Base-by-base conservation (phyloP, 2,329 filamentous ascomycete species). In the Penicillium sp. region DNA sequence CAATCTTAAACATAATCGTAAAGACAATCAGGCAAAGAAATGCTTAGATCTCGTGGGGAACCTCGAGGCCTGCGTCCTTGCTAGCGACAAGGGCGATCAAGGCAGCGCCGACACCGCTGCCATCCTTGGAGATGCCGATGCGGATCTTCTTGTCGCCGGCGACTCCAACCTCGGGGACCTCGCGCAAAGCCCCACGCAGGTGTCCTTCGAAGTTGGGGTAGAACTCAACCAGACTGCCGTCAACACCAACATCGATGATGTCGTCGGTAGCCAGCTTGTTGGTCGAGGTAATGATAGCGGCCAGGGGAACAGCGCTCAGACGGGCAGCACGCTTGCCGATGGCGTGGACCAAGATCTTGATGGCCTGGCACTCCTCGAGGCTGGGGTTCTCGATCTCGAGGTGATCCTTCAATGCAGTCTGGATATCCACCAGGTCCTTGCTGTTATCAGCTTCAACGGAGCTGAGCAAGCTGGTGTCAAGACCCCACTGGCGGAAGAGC, bases 71-170 rank as follows among this genome's bases (percentile, higher is more conserved):
- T 44, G 65, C 57, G 21, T 61, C 61, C 55, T 64, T 70, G 55
- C 89, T 88, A 1, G 93, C 93, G 27, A 97, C 89, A 47, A 97
- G 83, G 48, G 94, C 94, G 75, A 97, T 97, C 65, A 99, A 78
- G 39, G 94, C 94, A 3, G 94, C 94, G 49, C 94, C 94, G n/a
- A 96, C 90, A 59, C 91, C 94, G 60, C 89, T 94, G 45, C 94
- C 94, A 71, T 99, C 94, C 81, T 96, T 97, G 58, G 94, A 94
- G 67, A 97, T 94, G 21, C 93, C 94, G 67, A 99, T 97, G 53
- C 91, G 83, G 61, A 99, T 89, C 75, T 87, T 89, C 76, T 89
- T 88, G 61, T 95, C 92, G 10, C 92, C 92, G 53, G 83, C 79
- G 43, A 80, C 77, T 4, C 93, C 93, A 65, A 97, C 89, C 57